Percentiles rank a stretch among this genome's conserved stretches.
phyloP scores from a whole-genome alignment of 2,329 filamentous ascomycete species.

The Colletotrichum tamarilloi region DNA sequence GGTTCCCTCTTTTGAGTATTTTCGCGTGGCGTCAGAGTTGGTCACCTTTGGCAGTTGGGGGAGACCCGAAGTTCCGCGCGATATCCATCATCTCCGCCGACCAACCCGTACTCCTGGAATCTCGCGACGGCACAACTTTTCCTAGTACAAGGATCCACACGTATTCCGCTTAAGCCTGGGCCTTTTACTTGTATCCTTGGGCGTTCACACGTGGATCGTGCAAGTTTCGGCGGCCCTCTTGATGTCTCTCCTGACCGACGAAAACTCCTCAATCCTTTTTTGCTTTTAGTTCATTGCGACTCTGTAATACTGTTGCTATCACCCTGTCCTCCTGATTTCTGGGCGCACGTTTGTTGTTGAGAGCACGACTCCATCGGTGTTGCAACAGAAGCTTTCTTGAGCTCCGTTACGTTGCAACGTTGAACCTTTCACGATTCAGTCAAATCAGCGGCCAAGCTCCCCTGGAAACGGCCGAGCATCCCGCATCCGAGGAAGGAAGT shows the following conservation, averaged over 20 bases:
- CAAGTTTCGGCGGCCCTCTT: not conserved
- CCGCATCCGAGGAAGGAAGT: constrained; percentile 2
- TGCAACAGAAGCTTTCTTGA: not conserved
- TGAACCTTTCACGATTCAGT: constrained; percentile 17
- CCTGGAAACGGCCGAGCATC: constrained; percentile 10
- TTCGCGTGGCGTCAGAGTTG: not conserved
- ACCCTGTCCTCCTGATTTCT: not conserved
- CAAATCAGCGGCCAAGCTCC: constrained; percentile 7
- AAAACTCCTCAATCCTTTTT: not conserved
- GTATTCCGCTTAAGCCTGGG: constrained; percentile 7
- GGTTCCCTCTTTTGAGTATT: not conserved
- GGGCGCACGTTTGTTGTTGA: not conserved
- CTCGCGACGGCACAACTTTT: constrained; percentile 14
- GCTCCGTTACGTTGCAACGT: not conserved
- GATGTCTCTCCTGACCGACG: not conserved
- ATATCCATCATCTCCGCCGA: constrained; percentile 14
- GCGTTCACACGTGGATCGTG: not conserved
- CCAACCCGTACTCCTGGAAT: constrained; percentile 25
- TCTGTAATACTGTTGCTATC: not conserved
- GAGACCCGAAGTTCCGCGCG: not conserved
- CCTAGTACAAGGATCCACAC: not conserved
- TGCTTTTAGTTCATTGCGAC: not conserved
- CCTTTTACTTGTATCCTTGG: not conserved
- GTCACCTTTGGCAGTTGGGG: not conserved
- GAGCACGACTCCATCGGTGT: not conserved